These are phyloP conservation scores for Candida coleopterorum DNA, from an alignment of 805 yeast genomes.

Conservation along the genomic window DNA sequence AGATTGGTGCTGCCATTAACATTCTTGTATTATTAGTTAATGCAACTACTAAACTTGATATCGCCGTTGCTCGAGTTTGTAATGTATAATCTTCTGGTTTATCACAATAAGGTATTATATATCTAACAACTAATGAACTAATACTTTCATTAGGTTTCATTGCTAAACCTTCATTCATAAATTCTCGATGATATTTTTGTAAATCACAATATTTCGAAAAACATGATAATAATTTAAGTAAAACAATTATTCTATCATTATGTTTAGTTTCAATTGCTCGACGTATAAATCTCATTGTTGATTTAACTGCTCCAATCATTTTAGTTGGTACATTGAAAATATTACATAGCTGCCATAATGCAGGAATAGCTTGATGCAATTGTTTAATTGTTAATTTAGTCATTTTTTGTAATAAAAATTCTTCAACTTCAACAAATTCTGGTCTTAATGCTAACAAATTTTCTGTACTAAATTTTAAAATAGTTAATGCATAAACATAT, in stretches of 20 bases:
- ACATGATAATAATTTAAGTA: conserved; percentile 61
- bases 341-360: conserved; percentile 53
- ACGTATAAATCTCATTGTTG: conserved; percentile 8
- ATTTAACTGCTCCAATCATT: conserved; percentile 42
- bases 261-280: conserved; percentile 15
- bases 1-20: conserved; percentile 54
- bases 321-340: conserved; percentile 43
- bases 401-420: conserved; percentile 47
- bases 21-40: conserved; percentile 62
- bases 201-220: conserved; percentile 70
- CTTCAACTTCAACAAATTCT: conserved; percentile 48
- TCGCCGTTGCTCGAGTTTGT: conserved; percentile 44
- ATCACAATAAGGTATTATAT: conserved; percentile 51
- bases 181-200: conserved; percentile 38
- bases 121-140: conserved; percentile 53
- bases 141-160: conserved; percentile 51
- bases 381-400: conserved; percentile 60
- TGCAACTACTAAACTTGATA: conserved; percentile 53
- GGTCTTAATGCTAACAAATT: conserved; percentile 42
- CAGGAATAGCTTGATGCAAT: conserved; percentile 69
- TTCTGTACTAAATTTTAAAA: conserved; percentile 49
- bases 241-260: conserved; percentile 48
- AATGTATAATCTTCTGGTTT: conserved; percentile 16
- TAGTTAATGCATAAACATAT: conserved; percentile 48
- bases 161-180: conserved; percentile 35